phyloP scores from a whole-genome alignment of 129 eudicot species.

The Saussurea involucrata region DNA sequence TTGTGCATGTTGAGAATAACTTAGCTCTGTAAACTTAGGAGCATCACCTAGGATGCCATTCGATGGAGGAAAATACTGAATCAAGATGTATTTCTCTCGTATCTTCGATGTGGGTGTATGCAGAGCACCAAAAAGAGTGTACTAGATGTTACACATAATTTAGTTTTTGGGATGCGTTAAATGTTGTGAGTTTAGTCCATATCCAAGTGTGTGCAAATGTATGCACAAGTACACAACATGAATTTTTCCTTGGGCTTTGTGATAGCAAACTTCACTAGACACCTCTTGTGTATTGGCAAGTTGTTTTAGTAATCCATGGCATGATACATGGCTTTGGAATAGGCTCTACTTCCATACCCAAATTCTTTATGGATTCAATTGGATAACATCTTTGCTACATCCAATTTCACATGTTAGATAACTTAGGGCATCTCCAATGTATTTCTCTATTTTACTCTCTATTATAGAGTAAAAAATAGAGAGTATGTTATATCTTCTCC shows the following conservation, averaged over 20 bases:
- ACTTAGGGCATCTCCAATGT: too few relatives aligned
- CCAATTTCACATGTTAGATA: not conserved
- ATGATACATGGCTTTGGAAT: not conserved
- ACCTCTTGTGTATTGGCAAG: not conserved
- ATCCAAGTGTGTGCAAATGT: not conserved
- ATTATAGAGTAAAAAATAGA: too few relatives aligned
- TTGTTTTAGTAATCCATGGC: not conserved
- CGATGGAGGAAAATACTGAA: not conserved
- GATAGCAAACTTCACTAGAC: not conserved
- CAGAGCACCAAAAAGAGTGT: not conserved
- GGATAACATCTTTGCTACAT: not conserved
- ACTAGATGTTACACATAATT: not conserved
- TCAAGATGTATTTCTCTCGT: not conserved
- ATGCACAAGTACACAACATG: not conserved
- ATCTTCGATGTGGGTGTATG: not conserved
- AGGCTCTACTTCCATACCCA: not conserved
- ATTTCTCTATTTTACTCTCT: too few relatives aligned
- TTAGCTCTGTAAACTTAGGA: not conserved
- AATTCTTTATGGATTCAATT: not conserved
- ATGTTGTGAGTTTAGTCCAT: not conserved
- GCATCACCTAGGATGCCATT: not conserved
- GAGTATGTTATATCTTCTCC: too few relatives aligned
- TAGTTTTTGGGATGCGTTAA: not conserved
- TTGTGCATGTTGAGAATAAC: not conserved
- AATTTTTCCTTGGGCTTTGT: not conserved